These are phyloP conservation scores for Aspergillus sclerotioniger DNA, from an alignment of 495 filamentous ascomycete genomes.

Conservation along the genomic window DNA sequence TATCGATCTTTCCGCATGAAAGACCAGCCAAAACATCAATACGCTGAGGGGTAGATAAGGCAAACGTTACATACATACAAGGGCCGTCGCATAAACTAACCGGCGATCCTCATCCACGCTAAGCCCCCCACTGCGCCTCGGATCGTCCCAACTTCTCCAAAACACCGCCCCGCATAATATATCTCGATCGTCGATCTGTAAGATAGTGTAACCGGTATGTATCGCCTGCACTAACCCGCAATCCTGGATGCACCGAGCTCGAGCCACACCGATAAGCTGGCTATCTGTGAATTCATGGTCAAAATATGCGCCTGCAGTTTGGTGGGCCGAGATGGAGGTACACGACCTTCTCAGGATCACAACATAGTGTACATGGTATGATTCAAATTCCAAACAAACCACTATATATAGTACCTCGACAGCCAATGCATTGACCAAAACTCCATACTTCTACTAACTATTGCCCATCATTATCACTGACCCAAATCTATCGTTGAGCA, in stretches of 20 bases:
- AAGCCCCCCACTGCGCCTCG: background rate
- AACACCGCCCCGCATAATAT: background rate
- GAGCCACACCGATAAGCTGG: background rate
- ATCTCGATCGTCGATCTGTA: background rate
- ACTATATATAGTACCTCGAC: background rate
- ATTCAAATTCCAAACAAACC: background rate
- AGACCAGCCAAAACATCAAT: too few relatives aligned
- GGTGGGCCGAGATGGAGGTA: too few relatives aligned
- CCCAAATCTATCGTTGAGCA: background rate
- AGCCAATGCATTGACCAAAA: background rate
- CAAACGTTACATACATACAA: background rate
- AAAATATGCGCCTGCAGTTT: too few relatives aligned
- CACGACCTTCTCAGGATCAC: too few relatives aligned
- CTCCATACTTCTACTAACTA: background rate
- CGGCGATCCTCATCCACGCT: conserved; percentile 2
- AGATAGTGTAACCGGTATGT: background rate
- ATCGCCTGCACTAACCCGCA: conserved; percentile 5
- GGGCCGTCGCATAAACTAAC: conserved; percentile 3
- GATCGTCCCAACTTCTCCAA: background rate
- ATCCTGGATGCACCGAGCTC: background rate
- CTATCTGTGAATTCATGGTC: too few relatives aligned
- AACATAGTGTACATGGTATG: background rate
- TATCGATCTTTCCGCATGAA: too few relatives aligned
- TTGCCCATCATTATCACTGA: background rate
- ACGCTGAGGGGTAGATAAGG: too few relatives aligned